Evolutionary conservation across 1,284 basidiomycete species (phyloP).

Genomic region (Leccinum griseonigrum): DNA sequence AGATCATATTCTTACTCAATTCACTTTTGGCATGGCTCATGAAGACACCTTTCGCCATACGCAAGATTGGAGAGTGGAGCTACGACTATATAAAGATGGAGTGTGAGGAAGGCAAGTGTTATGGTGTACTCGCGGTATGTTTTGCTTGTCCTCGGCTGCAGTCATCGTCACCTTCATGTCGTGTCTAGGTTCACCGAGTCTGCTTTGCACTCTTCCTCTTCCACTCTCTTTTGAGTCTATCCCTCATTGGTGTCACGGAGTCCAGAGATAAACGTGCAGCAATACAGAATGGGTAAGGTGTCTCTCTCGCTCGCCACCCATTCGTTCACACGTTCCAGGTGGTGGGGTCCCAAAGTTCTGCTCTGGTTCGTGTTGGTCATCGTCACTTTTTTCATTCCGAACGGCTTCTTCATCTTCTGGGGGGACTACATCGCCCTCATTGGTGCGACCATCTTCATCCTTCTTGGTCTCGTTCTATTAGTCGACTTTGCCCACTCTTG

Average conservation of each 20-base stretch:
- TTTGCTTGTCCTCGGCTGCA: background rate
- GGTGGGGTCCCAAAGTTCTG: slow-evolving; percentile 98
- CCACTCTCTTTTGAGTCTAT: slow-evolving; percentile 78
- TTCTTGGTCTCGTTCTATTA: slow-evolving; percentile 93
- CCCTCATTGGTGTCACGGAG: slow-evolving; percentile 85
- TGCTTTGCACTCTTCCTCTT: slow-evolving; percentile 93
- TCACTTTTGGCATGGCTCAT: slow-evolving; percentile 95
- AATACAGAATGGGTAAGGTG: slow-evolving; percentile 89
- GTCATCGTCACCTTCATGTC: background rate
- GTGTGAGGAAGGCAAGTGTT: slow-evolving; percentile 90
- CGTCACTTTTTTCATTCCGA: slow-evolving; percentile 90
- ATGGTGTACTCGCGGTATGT: slow-evolving; percentile 91
- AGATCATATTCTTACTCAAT: slow-evolving; percentile 49
- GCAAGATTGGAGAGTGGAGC: slow-evolving; percentile 88
- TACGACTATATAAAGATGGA: slow-evolving; percentile 99
- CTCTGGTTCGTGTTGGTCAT: slow-evolving; percentile 79
- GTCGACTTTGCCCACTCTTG: slow-evolving; percentile 99
- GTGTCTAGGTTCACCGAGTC: slow-evolving; percentile 84
- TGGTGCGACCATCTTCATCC: slow-evolving; percentile 92
- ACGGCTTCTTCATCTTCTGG: slow-evolving; percentile 95
- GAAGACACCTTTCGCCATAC: slow-evolving; percentile 86
- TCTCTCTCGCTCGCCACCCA: background rate
- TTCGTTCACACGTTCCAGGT: slow-evolving; percentile 47
- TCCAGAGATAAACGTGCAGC: slow-evolving; percentile 90
- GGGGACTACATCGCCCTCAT: slow-evolving; percentile 91